Evolutionary conservation across 176 grass and related monocot species (phyloP), one percentile per base, ranked within the genome.

Genomic region (Avena insularis): DNA sequence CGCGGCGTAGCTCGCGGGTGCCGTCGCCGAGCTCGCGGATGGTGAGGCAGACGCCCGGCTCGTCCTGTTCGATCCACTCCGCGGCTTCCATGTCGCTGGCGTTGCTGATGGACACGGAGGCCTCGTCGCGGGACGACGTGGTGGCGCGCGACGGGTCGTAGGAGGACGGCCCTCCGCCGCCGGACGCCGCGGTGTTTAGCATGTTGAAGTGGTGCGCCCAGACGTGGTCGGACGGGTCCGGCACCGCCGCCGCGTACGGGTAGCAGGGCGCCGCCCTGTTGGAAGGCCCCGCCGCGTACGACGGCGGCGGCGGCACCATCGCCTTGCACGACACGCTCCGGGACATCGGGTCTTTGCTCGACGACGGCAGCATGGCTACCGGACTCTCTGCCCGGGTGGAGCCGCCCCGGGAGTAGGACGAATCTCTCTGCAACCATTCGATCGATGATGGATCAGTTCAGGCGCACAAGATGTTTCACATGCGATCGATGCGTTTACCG

Each of bases 31-130:
- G 89, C 88, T 98, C 95, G 12, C 95, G 91, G 84, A 98, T 98
- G 81, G 95, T 98, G 91, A 98, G 92, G 87, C 92, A 98, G 17
- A 98, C 95, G 46, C 95, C 95, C 4, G 95, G 93, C 71, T 98
- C 91, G 78, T 95, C 93, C 81, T 98, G 90, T 74, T 98, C 95
- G 75, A 98, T 93, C 95, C 93, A 95, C 80, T 98, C 95, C 1
- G 86, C 59, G 7, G 83, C 49, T 6, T 95, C 95, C 82, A 95
- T 62, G 79, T 98, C 95, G 82, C 95, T 95, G 10, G 84, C 93
- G 73, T 98, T 98, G 90, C 97, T 99, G 71, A 96, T 82, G 75
- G 97, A 98, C 78, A 96, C 75, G 78, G 93, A 99, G 51, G 90
- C 97, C 57, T 96, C 96, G n/a, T 98, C 96, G 51, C 89, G 90